These are phyloP conservation scores for Hirschioporus abietinus DNA, from an alignment of 768 basidiomycete species.

Conservation along the genomic window DNA sequence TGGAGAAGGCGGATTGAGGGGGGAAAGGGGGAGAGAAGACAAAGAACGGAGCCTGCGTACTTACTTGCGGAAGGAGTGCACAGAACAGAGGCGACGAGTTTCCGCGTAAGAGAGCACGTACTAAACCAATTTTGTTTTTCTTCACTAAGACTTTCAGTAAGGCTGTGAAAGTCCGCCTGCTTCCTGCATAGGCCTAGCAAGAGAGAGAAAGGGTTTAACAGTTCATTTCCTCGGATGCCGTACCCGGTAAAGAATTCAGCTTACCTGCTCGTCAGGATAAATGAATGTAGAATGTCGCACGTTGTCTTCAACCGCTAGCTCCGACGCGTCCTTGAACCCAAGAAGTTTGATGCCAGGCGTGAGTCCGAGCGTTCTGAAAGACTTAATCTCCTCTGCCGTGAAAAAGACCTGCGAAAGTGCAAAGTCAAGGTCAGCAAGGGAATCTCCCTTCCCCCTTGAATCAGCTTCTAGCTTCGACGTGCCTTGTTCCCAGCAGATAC, in stretches of 20 bases:
- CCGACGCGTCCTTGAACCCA: slow-evolving; percentile 75
- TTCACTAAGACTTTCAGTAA: slow-evolving; percentile 77
- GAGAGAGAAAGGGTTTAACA: slow-evolving; percentile 9
- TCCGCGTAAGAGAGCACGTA: slow-evolving; percentile 57
- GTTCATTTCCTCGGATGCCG: slow-evolving; percentile 1
- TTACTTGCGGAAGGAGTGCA: slow-evolving; percentile 81
- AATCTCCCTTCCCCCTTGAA: neutral
- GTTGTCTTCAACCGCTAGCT: slow-evolving; percentile 82
- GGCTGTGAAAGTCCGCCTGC: slow-evolving; percentile 87
- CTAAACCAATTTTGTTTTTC: slow-evolving; percentile 81
- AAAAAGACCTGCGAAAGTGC: slow-evolving; percentile 61
- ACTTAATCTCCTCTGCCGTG: slow-evolving; percentile 73
- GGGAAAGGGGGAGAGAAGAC: neutral
- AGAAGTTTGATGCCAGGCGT: slow-evolving; percentile 86
- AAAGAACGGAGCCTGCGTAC: neutral
- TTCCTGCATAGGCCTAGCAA: slow-evolving; percentile 74
- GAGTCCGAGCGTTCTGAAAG: slow-evolving; percentile 76
- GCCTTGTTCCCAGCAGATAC: slow-evolving; percentile 6
- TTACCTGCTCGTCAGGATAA: slow-evolving; percentile 85
- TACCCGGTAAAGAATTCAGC: slow-evolving; percentile 14
- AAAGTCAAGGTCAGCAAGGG: neutral
- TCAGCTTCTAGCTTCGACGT: neutral
- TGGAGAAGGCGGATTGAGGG: neutral
- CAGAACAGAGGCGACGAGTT: slow-evolving; percentile 79
- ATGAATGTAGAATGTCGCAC: slow-evolving; percentile 89